Evolutionary conservation across 1,284 basidiomycete genomes (phyloP).

Genomic region (Trichosporon ovoides): DNA sequence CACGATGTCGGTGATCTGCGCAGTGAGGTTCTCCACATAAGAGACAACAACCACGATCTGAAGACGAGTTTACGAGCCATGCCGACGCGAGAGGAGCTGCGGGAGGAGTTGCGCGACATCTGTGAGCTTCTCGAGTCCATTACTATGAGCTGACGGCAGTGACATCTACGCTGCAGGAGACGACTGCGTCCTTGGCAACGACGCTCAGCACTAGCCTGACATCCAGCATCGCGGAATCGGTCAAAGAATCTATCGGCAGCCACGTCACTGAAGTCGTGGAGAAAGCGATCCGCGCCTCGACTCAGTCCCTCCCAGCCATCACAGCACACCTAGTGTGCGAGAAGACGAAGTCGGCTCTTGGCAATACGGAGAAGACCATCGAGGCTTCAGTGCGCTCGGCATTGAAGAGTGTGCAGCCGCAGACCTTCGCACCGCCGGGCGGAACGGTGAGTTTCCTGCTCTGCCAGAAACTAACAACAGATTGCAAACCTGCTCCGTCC

Average conservation of each 20-base stretch:
- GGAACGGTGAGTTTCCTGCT: slow-evolving; percentile 2
- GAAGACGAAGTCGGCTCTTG: slow-evolving; percentile 7
- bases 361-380: slow-evolving; percentile 5
- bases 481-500: slow-evolving; percentile 17
- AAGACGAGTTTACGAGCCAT: slow-evolving; percentile 23
- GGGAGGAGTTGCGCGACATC: slow-evolving; percentile 27
- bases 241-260: background rate
- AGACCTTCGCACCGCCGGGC: background rate
- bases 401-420: background rate
- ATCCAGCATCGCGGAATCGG: background rate
- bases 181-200: slow-evolving; percentile 1
- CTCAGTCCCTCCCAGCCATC: background rate
- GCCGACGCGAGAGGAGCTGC: slow-evolving; percentile 31
- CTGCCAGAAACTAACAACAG: background rate
- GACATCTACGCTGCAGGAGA: slow-evolving; percentile 19
- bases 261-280: background rate
- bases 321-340: background rate
- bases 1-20: background rate
- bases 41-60: slow-evolving; percentile 33
- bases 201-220: background rate
- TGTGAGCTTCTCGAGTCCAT: slow-evolving; percentile 22
- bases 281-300: background rate
- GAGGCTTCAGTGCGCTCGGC: background rate
- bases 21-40: slow-evolving; percentile 8
- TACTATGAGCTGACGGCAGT: slow-evolving; percentile 10